Evolutionary conservation across 1,284 basidiomycete genomes (phyloP).

Genomic region (Ceratobasidium sp.): DNA sequence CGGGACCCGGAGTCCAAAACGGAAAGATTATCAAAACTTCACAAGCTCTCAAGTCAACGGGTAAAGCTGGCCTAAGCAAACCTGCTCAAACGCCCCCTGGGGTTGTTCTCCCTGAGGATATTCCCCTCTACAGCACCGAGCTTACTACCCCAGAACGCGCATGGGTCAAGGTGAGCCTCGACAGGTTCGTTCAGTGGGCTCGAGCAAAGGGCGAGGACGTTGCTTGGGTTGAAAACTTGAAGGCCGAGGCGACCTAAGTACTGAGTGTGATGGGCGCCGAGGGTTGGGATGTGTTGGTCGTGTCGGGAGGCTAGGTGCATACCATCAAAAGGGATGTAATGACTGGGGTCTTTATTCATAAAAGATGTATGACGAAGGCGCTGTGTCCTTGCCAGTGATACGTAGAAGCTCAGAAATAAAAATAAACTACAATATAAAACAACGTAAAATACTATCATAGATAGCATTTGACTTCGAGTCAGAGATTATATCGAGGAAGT

Average conservation of each 20-base stretch:
- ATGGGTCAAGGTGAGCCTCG: constrained; percentile 12
- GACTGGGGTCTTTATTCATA: too few relatives aligned
- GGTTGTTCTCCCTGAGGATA: not conserved
- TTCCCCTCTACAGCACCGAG: not conserved
- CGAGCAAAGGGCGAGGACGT: constrained; percentile 22
- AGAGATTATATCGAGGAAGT: not conserved
- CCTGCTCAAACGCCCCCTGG: not conserved
- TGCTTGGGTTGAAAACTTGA: constrained; percentile 38
- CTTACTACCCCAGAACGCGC: constrained; percentile 15
- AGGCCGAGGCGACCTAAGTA: not conserved
- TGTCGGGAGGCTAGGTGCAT: too few relatives aligned
- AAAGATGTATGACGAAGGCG: too few relatives aligned
- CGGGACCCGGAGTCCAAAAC: not conserved
- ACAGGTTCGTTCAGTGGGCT: constrained; percentile 26
- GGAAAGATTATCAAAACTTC: constrained; percentile 11
- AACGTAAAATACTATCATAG: not conserved
- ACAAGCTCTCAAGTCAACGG: constrained; percentile 10
- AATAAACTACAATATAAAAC: not conserved
- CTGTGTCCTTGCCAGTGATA: too few relatives aligned
- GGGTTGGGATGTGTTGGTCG: too few relatives aligned
- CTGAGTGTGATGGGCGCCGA: not conserved
- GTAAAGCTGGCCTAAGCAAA: not conserved
- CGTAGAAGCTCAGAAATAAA: not conserved
- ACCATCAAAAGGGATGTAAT: too few relatives aligned
- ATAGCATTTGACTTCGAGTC: not conserved